Evolutionary conservation across 2,329 filamentous ascomycete genomes (phyloP).

Genomic region (Verticillium nonalfalfae): DNA sequence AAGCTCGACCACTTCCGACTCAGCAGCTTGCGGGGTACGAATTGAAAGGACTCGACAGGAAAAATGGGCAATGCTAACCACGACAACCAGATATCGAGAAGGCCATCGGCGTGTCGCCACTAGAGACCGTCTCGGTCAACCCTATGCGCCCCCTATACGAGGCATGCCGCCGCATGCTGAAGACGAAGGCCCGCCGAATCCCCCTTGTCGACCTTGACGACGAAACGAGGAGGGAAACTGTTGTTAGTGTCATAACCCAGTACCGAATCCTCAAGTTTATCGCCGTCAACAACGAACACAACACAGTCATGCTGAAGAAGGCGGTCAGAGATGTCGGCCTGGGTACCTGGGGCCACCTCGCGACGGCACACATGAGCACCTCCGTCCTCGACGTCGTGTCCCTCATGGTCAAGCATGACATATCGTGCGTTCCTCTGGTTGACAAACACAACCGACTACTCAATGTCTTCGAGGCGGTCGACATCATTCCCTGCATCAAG

Average conservation of each 20-base stretch:
- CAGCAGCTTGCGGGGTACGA: slow-evolving; percentile 79
- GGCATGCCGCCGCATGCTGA: slow-evolving; percentile 88
- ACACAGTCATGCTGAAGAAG: slow-evolving; percentile 85
- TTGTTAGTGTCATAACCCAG: slow-evolving; percentile 95
- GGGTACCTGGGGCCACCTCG: slow-evolving; percentile 75
- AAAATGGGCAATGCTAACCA: not conserved
- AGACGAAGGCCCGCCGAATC: slow-evolving; percentile 87
- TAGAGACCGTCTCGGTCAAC: slow-evolving; percentile 94
- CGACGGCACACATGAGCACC: slow-evolving; percentile 81
- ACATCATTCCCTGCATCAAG: slow-evolving; percentile 94
- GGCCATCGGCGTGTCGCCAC: slow-evolving; percentile 81
- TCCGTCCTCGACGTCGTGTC: slow-evolving; percentile 93
- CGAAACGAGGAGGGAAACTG: slow-evolving; percentile 85
- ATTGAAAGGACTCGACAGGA: not conserved
- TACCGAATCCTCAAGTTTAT: slow-evolving; percentile 99
- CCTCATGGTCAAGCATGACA: slow-evolving; percentile 85
- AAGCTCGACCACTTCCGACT: slow-evolving; percentile 91
- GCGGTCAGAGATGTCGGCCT: slow-evolving; percentile 77
- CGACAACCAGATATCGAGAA: slow-evolving; percentile 75
- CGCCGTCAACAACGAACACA: slow-evolving; percentile 80
- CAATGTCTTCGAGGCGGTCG: slow-evolving; percentile 96
- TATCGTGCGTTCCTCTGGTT: slow-evolving; percentile 89
- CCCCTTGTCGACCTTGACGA: slow-evolving; percentile 91
- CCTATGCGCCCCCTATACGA: slow-evolving; percentile 88
- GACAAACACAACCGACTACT: slow-evolving; percentile 72